phyloP scores from a whole-genome alignment of 345 rosid species.

The Balakata baccata region DNA sequence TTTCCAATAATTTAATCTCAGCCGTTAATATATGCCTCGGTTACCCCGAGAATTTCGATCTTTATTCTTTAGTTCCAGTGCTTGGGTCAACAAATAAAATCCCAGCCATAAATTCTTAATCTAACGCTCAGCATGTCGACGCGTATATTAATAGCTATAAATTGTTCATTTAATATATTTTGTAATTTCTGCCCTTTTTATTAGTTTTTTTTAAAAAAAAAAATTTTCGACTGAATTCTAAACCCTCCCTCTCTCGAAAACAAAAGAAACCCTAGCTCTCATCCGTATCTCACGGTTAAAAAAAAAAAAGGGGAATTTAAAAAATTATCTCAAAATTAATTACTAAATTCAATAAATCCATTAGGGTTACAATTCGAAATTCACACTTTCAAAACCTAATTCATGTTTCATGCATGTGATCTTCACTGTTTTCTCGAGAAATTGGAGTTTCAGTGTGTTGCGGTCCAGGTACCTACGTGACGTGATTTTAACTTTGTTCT shows the following conservation, averaged over 20 bases:
- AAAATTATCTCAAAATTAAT: slow-evolving; percentile 37
- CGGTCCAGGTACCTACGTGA: slow-evolving; percentile 16
- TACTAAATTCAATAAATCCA: slow-evolving; percentile 28
- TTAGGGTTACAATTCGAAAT: slow-evolving; percentile 18
- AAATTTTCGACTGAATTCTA: slow-evolving; percentile 29
- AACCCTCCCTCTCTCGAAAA: slow-evolving; percentile 50
- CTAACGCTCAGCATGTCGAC: neutral
- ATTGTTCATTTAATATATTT: slow-evolving; percentile 11
- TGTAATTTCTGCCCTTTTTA: slow-evolving; percentile 5
- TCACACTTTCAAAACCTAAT: slow-evolving; percentile 15
- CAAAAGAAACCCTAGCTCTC: slow-evolving; percentile 64
- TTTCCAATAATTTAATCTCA: neutral
- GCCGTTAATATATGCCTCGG: slow-evolving; percentile 10
- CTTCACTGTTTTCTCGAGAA: slow-evolving; percentile 6
- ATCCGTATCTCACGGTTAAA: slow-evolving; percentile 34
- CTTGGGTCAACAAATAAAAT: slow-evolving; percentile 11
- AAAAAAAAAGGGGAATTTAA: neutral
- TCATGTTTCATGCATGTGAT: slow-evolving; percentile 10
- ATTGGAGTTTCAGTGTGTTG: slow-evolving; percentile 7
- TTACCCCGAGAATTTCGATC: slow-evolving; percentile 19
- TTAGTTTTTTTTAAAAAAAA: neutral
- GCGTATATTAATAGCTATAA: slow-evolving; percentile 12
- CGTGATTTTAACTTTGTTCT: neutral
- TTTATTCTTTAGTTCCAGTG: neutral
- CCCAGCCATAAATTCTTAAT: slow-evolving; percentile 18